Evolutionary conservation across 2,329 filamentous ascomycete genomes (phyloP), one percentile per base, ranked within the genome.

Genomic region (Gliomastix tumulicola): DNA sequence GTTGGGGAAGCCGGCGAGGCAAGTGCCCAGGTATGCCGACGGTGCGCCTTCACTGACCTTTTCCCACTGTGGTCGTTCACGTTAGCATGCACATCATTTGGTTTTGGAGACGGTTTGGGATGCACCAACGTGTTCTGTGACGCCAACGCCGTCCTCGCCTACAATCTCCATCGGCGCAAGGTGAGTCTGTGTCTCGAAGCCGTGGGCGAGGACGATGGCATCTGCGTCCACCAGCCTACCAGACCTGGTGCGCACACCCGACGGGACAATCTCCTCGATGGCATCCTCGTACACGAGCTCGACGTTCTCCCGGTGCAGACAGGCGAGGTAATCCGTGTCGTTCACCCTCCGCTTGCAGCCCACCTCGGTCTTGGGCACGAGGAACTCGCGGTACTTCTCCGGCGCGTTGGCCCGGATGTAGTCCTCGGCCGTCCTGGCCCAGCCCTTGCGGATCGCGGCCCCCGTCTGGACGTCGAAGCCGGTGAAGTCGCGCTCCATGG

Each of bases 171-270:
- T 61, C 0, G 65, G 67, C 22, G 56, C 62, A 5, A 73, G 45
- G 38, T 67, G 60, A 34, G 63, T 62, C 35, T 65, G 60, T 2
- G 69, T 69, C 31, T 65, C 56, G 32, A 71, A 74, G 0, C 69
- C 68, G 21, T 62, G 69, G 0, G 69, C 69, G 3, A 71, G 55
- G 8, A 74, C 49, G 37, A 74, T 66, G 4, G 46, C 53, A 39
- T 55, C 49, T 1, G 50, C 49, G 2, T 34, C 5, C 53, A 52
- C 27, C 3, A 43, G 12, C n/a, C 38, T 40, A 2, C 49, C 46
- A 0, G 47, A 49, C 4, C 25, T 21, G 4, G 48, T 50, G 1
- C 44, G 40, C 2, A 51, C 39, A 1, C 48, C 45, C 7, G 32
- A 30, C 5, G 31, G 6, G 7, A 47, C 37, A 3, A 54, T 37